Conservation (phyloP, 306 rosid genomes). For the Lathyrus sativus region DNA sequence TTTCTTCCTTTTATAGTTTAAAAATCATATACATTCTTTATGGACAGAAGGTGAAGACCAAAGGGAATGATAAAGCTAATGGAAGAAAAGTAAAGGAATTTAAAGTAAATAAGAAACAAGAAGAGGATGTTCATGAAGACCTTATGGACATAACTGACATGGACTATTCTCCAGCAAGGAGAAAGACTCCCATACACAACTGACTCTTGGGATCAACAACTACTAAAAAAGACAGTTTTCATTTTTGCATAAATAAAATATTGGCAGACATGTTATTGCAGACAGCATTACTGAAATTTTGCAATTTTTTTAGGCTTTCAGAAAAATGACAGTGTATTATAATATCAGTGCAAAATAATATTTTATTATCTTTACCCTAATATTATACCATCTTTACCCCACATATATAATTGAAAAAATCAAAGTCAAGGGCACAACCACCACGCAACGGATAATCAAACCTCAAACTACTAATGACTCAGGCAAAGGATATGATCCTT, state of each 20-base stretch:
- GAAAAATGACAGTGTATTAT: no score
- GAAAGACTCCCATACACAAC: slow-evolving; percentile 71
- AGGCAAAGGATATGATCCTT: no score
- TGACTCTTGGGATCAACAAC: slow-evolving; percentile 33
- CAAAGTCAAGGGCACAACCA: no score
- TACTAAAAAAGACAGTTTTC: not conserved
- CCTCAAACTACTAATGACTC: no score
- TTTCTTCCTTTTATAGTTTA: no score
- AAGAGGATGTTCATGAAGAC: slow-evolving; percentile 32
- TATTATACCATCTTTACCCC: no score
- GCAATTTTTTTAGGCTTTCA: no score
- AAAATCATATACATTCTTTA: not conserved
- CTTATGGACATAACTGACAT: slow-evolving; percentile 53
- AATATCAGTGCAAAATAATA: no score
- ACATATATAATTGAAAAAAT: no score
- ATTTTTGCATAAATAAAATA: slow-evolving; percentile 14
- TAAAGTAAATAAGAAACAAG: slow-evolving; percentile 33
- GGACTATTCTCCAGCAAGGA: slow-evolving; percentile 67
- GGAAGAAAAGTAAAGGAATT: slow-evolving; percentile 24
- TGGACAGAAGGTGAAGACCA: slow-evolving; percentile 46
- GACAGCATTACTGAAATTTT: no score
- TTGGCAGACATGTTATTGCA: not conserved
- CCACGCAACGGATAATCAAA: no score
- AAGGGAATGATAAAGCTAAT: slow-evolving; percentile 11
- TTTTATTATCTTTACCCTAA: no score